phyloP scores from a whole-genome alignment of 306 rosid species.

The Purshia tridentata region DNA sequence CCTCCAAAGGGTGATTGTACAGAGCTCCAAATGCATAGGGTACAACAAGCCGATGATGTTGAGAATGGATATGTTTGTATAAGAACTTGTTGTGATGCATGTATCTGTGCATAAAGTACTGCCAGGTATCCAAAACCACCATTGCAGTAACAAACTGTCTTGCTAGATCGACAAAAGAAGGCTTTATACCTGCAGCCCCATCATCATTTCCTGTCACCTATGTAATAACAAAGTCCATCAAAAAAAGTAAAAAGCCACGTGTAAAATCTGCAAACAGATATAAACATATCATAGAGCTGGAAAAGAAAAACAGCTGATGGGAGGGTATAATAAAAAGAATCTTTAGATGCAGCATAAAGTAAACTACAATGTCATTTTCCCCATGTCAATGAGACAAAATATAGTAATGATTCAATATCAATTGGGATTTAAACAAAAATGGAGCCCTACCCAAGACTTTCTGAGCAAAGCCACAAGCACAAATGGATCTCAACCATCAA shows the following conservation, averaged over 20 bases:
- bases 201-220: constrained; percentile 72
- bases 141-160: constrained; percentile 79
- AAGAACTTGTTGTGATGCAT: constrained; percentile 96
- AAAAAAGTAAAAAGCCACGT: background rate
- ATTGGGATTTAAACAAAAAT: background rate
- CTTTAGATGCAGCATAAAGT: background rate
- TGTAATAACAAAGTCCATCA: constrained; percentile 16
- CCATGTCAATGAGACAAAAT: background rate
- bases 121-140: constrained; percentile 96
- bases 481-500: background rate
- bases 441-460: background rate
- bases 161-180: constrained; percentile 49
- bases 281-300: background rate
- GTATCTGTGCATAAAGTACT: constrained; percentile 93
- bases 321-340: background rate
- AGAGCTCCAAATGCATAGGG: constrained; percentile 93
- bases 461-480: background rate
- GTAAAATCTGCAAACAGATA: background rate
- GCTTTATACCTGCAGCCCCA: constrained; percentile 25
- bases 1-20: constrained; percentile 95
- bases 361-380: background rate
- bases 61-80: constrained; percentile 92
- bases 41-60: constrained; percentile 83
- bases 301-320: constrained; percentile 7
- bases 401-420: background rate